These are phyloP conservation scores for Gyromitra esculenta DNA, from an alignment of 2,329 filamentous ascomycete species.

Conservation along the genomic window DNA sequence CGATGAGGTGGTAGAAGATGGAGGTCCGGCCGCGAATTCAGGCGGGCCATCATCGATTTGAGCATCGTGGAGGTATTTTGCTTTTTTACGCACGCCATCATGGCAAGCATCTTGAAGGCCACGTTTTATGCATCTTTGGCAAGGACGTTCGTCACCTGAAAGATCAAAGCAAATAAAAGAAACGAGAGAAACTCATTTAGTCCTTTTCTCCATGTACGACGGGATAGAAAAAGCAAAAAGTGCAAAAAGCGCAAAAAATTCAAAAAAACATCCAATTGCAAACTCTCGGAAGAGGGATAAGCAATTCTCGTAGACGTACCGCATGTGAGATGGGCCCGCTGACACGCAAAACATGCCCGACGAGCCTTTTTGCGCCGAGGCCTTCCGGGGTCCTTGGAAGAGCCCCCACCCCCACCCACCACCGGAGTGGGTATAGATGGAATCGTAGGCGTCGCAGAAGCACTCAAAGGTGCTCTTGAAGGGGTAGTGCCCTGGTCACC, in stretches of 20 bases:
- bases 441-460: constrained; percentile 43
- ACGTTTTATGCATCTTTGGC: constrained; percentile 91
- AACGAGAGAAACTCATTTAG: constrained; percentile 44
- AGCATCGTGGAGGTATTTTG: constrained; percentile 97
- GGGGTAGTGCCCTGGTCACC: constrained; percentile 38
- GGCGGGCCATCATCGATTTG: constrained; percentile 67
- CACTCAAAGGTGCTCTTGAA: constrained; percentile 29
- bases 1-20: constrained; percentile 50
- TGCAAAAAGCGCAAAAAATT: constrained; percentile 10
- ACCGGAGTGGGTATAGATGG: constrained; percentile 29
- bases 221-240: constrained; percentile 45
- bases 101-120: constrained; percentile 90
- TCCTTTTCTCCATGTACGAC: constrained; percentile 49
- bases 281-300: constrained; percentile 39
- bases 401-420: constrained; percentile 24
- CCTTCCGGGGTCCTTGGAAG: constrained; percentile 83
- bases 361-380: constrained; percentile 95
- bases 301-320: constrained; percentile 72
- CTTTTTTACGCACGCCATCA: constrained; percentile 97
- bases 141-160: constrained; percentile 91
- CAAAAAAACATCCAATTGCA: constrained; percentile 41
- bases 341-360: constrained; percentile 94
- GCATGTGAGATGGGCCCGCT: constrained; percentile 96
- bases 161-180: constrained; percentile 42
- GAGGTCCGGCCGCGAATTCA: constrained; percentile 78